Conservation (phyloP, 1,284 basidiomycete genomes). For the Pisolithus thermaeus region DNA sequence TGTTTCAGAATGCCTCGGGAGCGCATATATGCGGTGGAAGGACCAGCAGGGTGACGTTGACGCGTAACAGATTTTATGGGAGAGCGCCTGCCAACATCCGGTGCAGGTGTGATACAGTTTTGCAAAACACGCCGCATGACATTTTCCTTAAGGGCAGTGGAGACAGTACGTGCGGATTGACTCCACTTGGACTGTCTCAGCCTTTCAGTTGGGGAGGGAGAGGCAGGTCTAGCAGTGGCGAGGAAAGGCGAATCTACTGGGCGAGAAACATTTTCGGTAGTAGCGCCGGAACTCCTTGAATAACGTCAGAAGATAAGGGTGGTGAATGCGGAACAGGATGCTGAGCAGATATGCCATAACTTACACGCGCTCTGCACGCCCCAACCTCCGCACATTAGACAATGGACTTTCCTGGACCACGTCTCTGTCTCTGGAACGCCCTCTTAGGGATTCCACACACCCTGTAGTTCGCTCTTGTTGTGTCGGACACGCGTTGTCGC, state of each 20-base stretch:
- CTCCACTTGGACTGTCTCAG: conserved; percentile 1
- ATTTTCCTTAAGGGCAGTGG: conserved; percentile 17
- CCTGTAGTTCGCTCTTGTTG: conserved; percentile 16
- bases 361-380: background rate
- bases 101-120: conserved; percentile 20
- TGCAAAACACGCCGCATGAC: conserved; percentile 6
- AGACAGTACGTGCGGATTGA: conserved; percentile 15
- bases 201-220: conserved; percentile 34
- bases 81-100: conserved; percentile 1
- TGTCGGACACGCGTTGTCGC: conserved; percentile 12
- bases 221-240: conserved; percentile 39
- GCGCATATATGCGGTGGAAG: conserved; percentile 26
- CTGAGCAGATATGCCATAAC: conserved; percentile 4
- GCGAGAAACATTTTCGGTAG: conserved; percentile 40
- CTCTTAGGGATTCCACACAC: conserved; percentile 16
- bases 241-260: conserved; percentile 30
- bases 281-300: conserved; percentile 38
- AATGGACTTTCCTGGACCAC: background rate
- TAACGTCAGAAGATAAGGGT: conserved; percentile 37
- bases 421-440: background rate
- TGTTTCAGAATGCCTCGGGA: conserved; percentile 9
- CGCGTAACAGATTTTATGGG: conserved; percentile 10
- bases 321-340: conserved; percentile 30
- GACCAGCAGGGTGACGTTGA: conserved; percentile 16
- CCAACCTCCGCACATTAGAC: too few relatives aligned